Base-by-base conservation (phyloP, 2,329 filamentous ascomycete genomes). In the Fusarium torulosum region DNA sequence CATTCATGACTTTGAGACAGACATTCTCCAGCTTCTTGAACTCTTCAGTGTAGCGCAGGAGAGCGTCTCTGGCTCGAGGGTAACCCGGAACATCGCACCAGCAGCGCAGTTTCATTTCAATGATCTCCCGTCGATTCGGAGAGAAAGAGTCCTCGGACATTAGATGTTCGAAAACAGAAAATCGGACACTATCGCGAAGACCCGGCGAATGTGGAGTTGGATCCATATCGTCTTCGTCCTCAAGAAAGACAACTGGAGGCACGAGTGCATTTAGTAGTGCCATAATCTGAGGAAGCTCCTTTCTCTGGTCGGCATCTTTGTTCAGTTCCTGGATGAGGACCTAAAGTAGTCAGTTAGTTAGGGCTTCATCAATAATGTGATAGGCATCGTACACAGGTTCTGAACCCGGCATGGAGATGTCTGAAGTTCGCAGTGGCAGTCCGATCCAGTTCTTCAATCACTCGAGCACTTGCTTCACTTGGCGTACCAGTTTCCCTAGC, bases 201-300 rank as follows among this genome's bases (percentile, higher is more conserved):
- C 75, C 72, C 3, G 66, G 47, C 0, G 78, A 74, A 56, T 74
- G 76, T 2, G 77, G 76, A 13, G 69, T 68, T 9, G 75, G 66
- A 19, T 76, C 70, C 6, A 71, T 10, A 29, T 75, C 73, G 4
- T 75, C 63, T 3, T 58, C 52, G 17, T 67, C 50, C 33, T 66
- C 57, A 19, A 74, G 59, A 13, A 74, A 58, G 10, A 69, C 51
- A 11, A 66, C 53, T 1, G 77, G 57, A 1, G 79, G 76, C 33
- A 80, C 77, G 20, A 80, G 63, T 7, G 79, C 72, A 47, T 80
- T 80, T 23, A 80, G 64, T 8, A 72, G 69, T 21, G 76, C 78
- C 77, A 80, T 75, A 33, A 78, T 69, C 15, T 68, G 61, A 7
- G 67, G 53, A 4, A 47, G 40, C 15, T 70, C 57, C 25, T 69